phyloP scores from a whole-genome alignment of 1,284 basidiomycete species.

The Ganoderma meredithae region DNA sequence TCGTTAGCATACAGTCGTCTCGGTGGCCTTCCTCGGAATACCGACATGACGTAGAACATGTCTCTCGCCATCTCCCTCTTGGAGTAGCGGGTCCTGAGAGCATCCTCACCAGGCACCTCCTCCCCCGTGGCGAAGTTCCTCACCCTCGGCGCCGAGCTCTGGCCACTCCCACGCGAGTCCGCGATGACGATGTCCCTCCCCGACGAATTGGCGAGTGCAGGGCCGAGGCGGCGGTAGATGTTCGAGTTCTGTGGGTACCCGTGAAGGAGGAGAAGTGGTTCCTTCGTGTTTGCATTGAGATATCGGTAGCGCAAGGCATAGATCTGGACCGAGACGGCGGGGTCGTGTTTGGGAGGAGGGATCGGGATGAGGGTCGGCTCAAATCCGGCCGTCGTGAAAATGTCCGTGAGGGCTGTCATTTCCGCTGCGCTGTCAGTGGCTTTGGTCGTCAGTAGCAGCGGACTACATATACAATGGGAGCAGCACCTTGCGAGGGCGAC shows the following conservation, averaged over 20 bases:
- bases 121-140: background rate
- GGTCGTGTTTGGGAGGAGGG: background rate
- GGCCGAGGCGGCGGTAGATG: constrained; percentile 6
- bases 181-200: constrained; percentile 9
- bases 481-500: background rate
- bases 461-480: background rate
- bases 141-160: constrained; percentile 7
- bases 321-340: constrained; percentile 1
- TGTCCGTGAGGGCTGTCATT: background rate
- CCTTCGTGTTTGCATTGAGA: background rate
- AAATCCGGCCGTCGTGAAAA: background rate
- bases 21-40: background rate
- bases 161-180: constrained; percentile 4
- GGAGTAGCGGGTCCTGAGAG: constrained; percentile 3
- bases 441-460: background rate
- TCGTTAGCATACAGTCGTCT: background rate
- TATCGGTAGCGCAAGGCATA: background rate
- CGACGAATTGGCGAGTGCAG: background rate
- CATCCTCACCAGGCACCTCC: background rate
- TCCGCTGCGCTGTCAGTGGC: background rate
- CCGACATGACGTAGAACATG: constrained; percentile 1
- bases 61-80: constrained; percentile 7
- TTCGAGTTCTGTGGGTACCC: constrained; percentile 4
- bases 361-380: background rate
- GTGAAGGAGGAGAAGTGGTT: background rate